Base-by-base conservation (phyloP, 345 rosid genomes). In the Camelina hispida region DNA sequence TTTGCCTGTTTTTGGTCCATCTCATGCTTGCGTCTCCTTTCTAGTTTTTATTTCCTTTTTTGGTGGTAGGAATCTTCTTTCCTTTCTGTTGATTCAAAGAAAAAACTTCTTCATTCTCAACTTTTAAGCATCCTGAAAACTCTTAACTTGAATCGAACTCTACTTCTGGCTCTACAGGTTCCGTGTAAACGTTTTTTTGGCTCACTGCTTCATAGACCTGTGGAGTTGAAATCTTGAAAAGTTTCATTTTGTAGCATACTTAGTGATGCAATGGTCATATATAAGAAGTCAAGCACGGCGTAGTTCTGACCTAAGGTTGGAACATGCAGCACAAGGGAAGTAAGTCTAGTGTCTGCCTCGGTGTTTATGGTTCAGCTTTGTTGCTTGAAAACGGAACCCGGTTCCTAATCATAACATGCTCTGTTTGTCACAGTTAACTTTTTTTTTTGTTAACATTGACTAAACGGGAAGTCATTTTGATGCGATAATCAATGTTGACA, bases 1-100 rank as follows among this genome's bases (percentile, higher is more conserved):
- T 35, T 58, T 34, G 44, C 63, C 44, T 59, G 63, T 23, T 59
- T 59, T 59, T 16, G 44, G 28, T 18, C n/a, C 28, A 59, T 37
- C 28, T 59, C 6, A 12, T 18, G 48, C 16, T 30, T 57, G 47
- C 47, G 1, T 14, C 16, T 43, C 44, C 13, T 11, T n/a, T 28
- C 35, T 25, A n/a, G 13, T 54, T 55, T 14, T 14, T 8, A 12
- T 28, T 28, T 55, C 6, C 2, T 0, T 28, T 43, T 43, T 43
- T 13, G 30, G 38, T 55, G 38, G 15, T 55, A 38, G 7, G 37
- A 28, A 30, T 14, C 5, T 55, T 25, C 11, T 55, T 25, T 55
- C 37, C 5, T 55, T 55, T 28, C 17, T 54, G 16, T 14, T 12
- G 17, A 6, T 55, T 25, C 2, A 55, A 55, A 28, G 5, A 55